Evolutionary conservation across 1,284 basidiomycete genomes (phyloP).

Genomic region (Microbotryum saponariae): DNA sequence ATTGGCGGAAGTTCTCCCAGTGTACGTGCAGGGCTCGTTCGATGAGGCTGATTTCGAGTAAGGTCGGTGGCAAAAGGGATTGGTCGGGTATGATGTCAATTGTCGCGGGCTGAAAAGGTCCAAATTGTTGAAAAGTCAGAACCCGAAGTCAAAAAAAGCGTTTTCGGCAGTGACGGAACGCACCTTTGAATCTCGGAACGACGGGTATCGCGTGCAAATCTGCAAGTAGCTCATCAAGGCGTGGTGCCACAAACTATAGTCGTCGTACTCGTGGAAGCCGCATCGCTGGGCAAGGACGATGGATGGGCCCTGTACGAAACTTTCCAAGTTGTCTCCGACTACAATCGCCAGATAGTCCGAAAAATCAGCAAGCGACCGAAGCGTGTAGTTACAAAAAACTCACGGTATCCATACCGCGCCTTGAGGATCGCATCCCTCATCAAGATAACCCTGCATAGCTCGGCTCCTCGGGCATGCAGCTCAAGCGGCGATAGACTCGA

Average conservation of each 20-base stretch:
- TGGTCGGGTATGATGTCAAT: constrained; percentile 18
- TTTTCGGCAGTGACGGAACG: background rate
- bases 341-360: background rate
- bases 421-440: constrained; percentile 11
- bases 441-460: constrained; percentile 21
- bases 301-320: constrained; percentile 14
- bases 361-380: background rate
- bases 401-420: constrained; percentile 6
- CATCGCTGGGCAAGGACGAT: constrained; percentile 12
- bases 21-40: constrained; percentile 14
- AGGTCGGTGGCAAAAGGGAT: constrained; percentile 12
- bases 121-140: background rate
- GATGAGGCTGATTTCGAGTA: constrained; percentile 20
- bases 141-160: background rate
- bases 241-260: constrained; percentile 23
- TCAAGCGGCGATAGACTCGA: constrained; percentile 25
- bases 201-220: constrained; percentile 24
- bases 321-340: constrained; percentile 18
- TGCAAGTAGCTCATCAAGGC: constrained; percentile 25
- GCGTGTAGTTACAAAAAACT: too few species aligned
- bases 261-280: constrained; percentile 19
- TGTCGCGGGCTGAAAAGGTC: constrained; percentile 13
- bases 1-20: constrained; percentile 22
- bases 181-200: constrained; percentile 18
- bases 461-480: constrained; percentile 24